These are phyloP conservation scores for Aristolochia fimbriata DNA, from an alignment of 164 flowering plant species.

Conservation along the genomic window DNA sequence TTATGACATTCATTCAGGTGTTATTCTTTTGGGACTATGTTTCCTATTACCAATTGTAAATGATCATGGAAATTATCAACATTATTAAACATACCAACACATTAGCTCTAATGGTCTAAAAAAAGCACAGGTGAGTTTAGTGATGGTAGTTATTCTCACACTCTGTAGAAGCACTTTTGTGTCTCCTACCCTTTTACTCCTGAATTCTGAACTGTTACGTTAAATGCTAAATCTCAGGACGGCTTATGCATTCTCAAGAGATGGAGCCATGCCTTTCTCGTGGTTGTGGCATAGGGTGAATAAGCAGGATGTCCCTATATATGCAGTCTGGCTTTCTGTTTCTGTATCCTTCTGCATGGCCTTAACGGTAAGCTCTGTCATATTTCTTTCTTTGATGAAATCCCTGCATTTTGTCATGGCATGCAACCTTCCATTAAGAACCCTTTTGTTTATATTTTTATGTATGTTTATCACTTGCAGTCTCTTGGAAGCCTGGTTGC, in stretches of 20 bases:
- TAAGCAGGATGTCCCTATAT: conserved; percentile 75
- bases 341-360: conserved; percentile 89
- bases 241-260: conserved; percentile 98
- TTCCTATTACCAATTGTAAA: too few species aligned
- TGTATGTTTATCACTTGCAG: conserved; percentile 26
- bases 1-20: not conserved
- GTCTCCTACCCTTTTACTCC: too few species aligned
- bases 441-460: not conserved
- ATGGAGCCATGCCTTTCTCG: conserved; percentile 95
- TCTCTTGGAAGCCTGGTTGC: conserved; percentile 84
- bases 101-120: too few species aligned
- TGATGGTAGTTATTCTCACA: too few species aligned
- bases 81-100: too few species aligned
- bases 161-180: too few species aligned
- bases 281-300: conserved; percentile 87
- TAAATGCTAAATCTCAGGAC: conserved; percentile 38
- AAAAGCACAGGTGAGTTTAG: too few species aligned
- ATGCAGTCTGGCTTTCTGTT: conserved; percentile 89
- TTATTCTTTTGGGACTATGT: too few species aligned
- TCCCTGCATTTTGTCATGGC: too few species aligned
- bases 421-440: too few species aligned
- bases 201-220: too few species aligned
- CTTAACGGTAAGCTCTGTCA: conserved; percentile 39
- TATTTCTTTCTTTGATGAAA: not conserved
- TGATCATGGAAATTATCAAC: too few species aligned